A percentile compares a stretch with the other conserved stretches of the same genome.
Conservation (phyloP, 2,329 filamentous ascomycete species). For the Pleoardoris graminearum region DNA sequence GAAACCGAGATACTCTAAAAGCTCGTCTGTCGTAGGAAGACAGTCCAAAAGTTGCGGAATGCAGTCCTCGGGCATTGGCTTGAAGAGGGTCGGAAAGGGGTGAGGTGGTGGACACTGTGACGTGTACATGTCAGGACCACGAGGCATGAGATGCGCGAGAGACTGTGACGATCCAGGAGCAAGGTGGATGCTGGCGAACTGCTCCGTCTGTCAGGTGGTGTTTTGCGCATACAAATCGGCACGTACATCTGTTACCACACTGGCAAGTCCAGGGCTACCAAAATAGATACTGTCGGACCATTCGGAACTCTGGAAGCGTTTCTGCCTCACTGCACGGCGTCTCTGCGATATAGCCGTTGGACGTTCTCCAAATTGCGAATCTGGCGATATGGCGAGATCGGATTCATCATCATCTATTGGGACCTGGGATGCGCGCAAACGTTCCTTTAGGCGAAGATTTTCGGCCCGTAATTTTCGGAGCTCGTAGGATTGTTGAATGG, state of each 20-base stretch:
- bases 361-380: slow-evolving; percentile 26
- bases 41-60: slow-evolving; percentile 43
- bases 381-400: slow-evolving; percentile 26
- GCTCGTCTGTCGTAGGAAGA: slow-evolving; percentile 46
- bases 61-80: slow-evolving; percentile 38
- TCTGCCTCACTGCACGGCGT: slow-evolving; percentile 33
- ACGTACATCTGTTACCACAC: slow-evolving; percentile 51
- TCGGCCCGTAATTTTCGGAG: slow-evolving; percentile 52
- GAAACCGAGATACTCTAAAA: slow-evolving; percentile 46
- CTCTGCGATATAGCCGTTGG: slow-evolving; percentile 24
- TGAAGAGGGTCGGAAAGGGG: slow-evolving; percentile 52
- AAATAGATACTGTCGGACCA: slow-evolving; percentile 54
- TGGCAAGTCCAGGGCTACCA: slow-evolving; percentile 54
- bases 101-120: slow-evolving; percentile 43
- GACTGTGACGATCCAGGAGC: slow-evolving; percentile 39
- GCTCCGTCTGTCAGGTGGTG: slow-evolving; percentile 18
- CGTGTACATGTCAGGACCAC: slow-evolving; percentile 49
- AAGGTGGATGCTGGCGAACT: slow-evolving; percentile 51
- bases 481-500: slow-evolving; percentile 54
- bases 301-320: slow-evolving; percentile 46
- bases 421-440: slow-evolving; percentile 39
- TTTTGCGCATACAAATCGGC: slow-evolving; percentile 1
- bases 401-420: slow-evolving; percentile 46
- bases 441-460: slow-evolving; percentile 51
- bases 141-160: slow-evolving; percentile 50